Evolutionary conservation across 2,329 filamentous ascomycete genomes (phyloP).

Genomic region (Pseudocercospora eumusae): DNA sequence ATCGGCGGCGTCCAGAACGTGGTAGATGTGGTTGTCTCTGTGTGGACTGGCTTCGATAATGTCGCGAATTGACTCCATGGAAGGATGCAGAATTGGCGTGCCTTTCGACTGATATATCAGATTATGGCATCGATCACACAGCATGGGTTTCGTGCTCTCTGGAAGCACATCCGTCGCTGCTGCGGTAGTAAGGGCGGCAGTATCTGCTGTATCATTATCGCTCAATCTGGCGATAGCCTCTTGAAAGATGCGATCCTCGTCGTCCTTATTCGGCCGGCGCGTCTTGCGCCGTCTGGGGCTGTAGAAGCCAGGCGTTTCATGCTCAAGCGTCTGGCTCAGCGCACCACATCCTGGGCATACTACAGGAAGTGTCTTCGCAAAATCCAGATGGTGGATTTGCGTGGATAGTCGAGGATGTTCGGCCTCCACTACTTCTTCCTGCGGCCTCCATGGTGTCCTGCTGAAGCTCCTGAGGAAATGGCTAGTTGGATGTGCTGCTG

Average conservation of each 20-base stretch:
- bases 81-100: conserved; percentile 74
- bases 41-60: conserved; percentile 87
- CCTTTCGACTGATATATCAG: conserved; percentile 74
- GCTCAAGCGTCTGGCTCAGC: conserved; percentile 57
- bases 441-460: conserved; percentile 8
- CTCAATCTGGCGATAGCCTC: conserved; percentile 32
- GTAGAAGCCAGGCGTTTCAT: conserved; percentile 61
- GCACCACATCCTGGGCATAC: conserved; percentile 65
- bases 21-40: conserved; percentile 91
- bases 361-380: conserved; percentile 30
- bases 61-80: conserved; percentile 74
- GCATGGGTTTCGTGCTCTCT: conserved; percentile 16
- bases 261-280: conserved; percentile 25
- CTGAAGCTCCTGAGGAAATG: conserved; percentile 17
- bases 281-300: conserved; percentile 48
- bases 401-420: not conserved
- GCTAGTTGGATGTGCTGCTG: not conserved
- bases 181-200: not conserved
- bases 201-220: not conserved
- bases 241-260: conserved; percentile 43
- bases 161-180: not conserved
- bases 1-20: conserved; percentile 91
- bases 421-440: not conserved
- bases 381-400: conserved; percentile 7
- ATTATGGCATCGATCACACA: conserved; percentile 87